Conservation (phyloP, 139 green algal genomes). For the Picochlorum sp. region DNA sequence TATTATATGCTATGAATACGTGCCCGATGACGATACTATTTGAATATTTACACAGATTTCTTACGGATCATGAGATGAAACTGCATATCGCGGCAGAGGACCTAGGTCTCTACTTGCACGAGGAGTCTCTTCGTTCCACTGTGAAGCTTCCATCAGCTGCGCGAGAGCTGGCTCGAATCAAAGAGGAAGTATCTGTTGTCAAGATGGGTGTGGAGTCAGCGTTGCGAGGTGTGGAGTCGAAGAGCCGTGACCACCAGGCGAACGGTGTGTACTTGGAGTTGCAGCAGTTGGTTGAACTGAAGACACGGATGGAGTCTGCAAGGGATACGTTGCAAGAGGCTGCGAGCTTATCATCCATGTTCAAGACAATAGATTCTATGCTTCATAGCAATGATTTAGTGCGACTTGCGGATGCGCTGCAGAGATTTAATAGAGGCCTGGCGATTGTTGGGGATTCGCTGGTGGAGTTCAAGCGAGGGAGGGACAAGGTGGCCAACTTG, state of each 20-base stretch:
- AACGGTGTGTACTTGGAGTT: constrained; percentile 16
- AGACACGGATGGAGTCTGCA: constrained; percentile 70
- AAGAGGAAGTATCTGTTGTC: constrained; percentile 43
- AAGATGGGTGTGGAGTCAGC: constrained; percentile 18
- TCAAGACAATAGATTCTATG: constrained; percentile 64
- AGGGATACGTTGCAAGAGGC: constrained; percentile 79
- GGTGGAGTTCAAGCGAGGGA: constrained; percentile 30
- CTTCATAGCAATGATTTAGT: constrained; percentile 66
- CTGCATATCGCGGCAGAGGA: constrained; percentile 77
- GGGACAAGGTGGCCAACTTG: constrained; percentile 35
- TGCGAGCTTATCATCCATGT: constrained; percentile 73
- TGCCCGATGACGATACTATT: not conserved
- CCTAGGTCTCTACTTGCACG: constrained; percentile 49
- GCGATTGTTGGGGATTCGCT: constrained; percentile 41
- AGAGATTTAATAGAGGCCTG: constrained; percentile 67
- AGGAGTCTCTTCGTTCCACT: constrained; percentile 51
- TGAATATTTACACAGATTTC: constrained; percentile 28
- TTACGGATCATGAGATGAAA: constrained; percentile 74
- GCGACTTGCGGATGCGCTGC: constrained; percentile 65
- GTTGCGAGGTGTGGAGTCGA: not conserved
- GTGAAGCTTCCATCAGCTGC: constrained; percentile 72
- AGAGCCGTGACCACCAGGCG: too few relatives aligned
- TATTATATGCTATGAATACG: not conserved
- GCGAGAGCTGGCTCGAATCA: constrained; percentile 60
- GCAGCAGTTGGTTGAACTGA: constrained; percentile 55